Percentiles rank a stretch among this genome's conserved stretches.
Evolutionary conservation across 257 asterid species (phyloP).

Genomic region (Gentiana macrophylla): DNA sequence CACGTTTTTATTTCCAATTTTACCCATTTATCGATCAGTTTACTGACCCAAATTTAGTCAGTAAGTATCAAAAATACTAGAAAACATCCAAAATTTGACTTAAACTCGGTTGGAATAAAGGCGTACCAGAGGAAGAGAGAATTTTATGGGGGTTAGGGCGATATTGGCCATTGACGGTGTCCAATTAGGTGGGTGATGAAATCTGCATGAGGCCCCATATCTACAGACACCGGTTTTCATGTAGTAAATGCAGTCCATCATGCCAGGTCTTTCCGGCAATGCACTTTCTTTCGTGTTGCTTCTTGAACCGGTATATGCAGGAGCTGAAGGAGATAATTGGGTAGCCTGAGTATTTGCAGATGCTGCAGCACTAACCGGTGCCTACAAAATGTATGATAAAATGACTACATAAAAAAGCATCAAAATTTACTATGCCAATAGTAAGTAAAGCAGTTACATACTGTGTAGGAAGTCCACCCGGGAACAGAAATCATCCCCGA

Average conservation of each 20-base stretch:
- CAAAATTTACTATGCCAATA: no score
- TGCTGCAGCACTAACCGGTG: conserved; percentile 39
- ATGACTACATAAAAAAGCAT: background rate
- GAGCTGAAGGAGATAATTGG: conserved; percentile 69
- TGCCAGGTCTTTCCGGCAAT: conserved; percentile 87
- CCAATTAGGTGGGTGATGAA: conserved; percentile 79
- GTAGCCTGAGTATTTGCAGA: conserved; percentile 55
- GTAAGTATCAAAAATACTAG: no score
- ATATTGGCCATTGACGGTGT: conserved; percentile 37
- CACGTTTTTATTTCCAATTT: no score
- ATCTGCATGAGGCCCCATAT: conserved; percentile 81
- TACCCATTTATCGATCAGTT: no score
- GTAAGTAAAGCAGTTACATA: conserved; percentile 12
- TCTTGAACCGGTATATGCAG: conserved; percentile 65
- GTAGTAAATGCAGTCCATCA: conserved; percentile 70
- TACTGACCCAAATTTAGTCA: no score
- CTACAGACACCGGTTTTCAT: conserved; percentile 84
- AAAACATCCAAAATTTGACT: no score
- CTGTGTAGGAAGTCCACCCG: conserved; percentile 84
- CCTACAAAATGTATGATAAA: conserved; percentile 1
- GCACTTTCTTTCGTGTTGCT: conserved; percentile 49
- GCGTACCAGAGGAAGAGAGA: conserved; percentile 86
- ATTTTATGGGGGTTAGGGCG: conserved; percentile 69
- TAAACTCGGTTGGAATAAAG: background rate
- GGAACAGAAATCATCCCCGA: conserved; percentile 75